phyloP scores from a whole-genome alignment of 1,284 basidiomycete species.

The Polyporus tsugae region DNA sequence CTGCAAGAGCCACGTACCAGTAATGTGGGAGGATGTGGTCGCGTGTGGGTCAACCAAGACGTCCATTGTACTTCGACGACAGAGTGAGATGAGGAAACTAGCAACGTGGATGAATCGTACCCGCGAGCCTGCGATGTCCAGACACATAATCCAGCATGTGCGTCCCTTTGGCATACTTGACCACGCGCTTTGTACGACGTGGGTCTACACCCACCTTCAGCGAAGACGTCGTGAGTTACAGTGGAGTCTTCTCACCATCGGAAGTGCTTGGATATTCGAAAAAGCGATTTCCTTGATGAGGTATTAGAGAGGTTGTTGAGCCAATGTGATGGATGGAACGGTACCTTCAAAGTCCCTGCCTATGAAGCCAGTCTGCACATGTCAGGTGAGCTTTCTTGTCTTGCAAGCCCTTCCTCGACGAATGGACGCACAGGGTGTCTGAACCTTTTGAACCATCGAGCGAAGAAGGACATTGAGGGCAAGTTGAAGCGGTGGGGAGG shows the following conservation, averaged over 20 bases:
- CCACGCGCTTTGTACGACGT: constrained; percentile 40
- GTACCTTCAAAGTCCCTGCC: constrained; percentile 43
- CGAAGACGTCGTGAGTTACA: background rate
- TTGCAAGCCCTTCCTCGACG: no score
- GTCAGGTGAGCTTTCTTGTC: constrained; percentile 3
- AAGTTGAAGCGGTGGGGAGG: no score
- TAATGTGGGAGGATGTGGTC: constrained; percentile 39
- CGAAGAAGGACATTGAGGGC: constrained; percentile 35
- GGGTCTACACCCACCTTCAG: constrained; percentile 22
- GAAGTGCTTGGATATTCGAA: constrained; percentile 40
- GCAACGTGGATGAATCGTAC: constrained; percentile 23
- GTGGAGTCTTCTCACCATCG: constrained; percentile 30
- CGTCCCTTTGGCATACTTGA: constrained; percentile 40
- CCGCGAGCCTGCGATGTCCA: constrained; percentile 37
- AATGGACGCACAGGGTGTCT: constrained; percentile 36
- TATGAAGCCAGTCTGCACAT: constrained; percentile 35
- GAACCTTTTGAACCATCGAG: constrained; percentile 34
- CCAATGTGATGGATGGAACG: background rate
- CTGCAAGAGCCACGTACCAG: constrained; percentile 29
- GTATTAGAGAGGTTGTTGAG: background rate
- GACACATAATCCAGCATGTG: constrained; percentile 42
- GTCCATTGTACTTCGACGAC: constrained; percentile 42
- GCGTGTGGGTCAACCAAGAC: constrained; percentile 45
- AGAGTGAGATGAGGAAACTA: background rate
- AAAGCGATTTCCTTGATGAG: constrained; percentile 39